Base-by-base conservation (phyloP, 805 yeast species). In the Starmerella lactis-condensi region DNA sequence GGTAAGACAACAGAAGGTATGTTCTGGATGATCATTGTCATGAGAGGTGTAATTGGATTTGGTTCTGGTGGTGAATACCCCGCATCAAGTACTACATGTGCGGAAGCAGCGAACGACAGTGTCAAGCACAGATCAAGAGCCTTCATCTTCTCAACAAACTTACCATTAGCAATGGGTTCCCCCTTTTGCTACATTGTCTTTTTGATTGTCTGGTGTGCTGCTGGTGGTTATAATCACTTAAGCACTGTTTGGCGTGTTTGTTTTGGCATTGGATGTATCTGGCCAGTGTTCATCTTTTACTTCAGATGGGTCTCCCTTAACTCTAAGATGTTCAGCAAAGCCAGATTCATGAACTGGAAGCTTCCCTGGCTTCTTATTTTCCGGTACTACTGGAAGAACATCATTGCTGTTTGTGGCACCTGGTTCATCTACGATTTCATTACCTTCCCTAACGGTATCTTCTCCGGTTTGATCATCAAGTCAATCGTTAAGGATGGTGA, bases 351-450 rank as follows among this genome's bases (percentile, higher is more conserved):
- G 47, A 61, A 53, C 36, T 52, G 50, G 28, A 75, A 67, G 13
- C 17, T 39, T 5, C 73, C 73, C 22, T 73, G 72, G 50, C 51
- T 56, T 55, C 60, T 74, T 22, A 69, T 72, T 1, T 32, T 73
- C 35, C 69, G 66, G 46, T 75, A 56, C 53, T 74, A 73, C 56
- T 75, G 85, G 83, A 56, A 46, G 26, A 57, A 77, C 34, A 47
- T 76, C 15, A 41, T 75, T 19, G 89, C 85, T 22, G 71, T 78
- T 12, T 69, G 76, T 48, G 71, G 68, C 4, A 65, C 75, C 35
- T 76, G 89, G 89, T 75, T 75, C 57, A 58, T 75, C 43, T 76
- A 73, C 48, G 91, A 76, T 55, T 76, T 75, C 44, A 76, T 76
- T 44, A 70, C 77, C 5, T 76, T 75, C 59, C 83, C 85, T 9